Evolutionary conservation across 2,329 filamentous ascomycete genomes (phyloP).

Genomic region (Cladophialophora yegresii): DNA sequence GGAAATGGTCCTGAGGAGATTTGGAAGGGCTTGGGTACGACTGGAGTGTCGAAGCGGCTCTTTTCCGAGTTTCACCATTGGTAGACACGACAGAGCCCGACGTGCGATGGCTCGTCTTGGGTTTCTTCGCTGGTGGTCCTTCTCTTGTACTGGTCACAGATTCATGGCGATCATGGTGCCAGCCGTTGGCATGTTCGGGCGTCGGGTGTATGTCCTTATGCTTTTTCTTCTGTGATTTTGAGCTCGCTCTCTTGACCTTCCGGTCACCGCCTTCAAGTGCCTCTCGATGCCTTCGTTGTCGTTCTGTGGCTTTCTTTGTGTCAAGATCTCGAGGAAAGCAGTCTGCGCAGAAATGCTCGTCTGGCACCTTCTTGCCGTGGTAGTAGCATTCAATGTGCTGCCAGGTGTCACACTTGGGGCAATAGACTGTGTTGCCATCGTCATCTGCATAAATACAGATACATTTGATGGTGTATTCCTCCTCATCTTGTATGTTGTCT

Average conservation of each 20-base stretch:
- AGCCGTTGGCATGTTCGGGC: slow-evolving; percentile 66
- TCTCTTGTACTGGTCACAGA: slow-evolving; percentile 54
- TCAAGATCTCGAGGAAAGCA: slow-evolving; percentile 80
- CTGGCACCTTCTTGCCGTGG: slow-evolving; percentile 70
- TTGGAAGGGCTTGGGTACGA: slow-evolving; percentile 75
- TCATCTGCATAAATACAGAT: slow-evolving; percentile 92
- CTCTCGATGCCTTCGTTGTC: slow-evolving; percentile 65
- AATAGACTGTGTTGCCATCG: slow-evolving; percentile 96
- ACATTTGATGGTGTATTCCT: slow-evolving; percentile 88
- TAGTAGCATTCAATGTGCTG: slow-evolving; percentile 99
- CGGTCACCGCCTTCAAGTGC: slow-evolving; percentile 63
- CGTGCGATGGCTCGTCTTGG: slow-evolving; percentile 77
- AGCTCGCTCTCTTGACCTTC: slow-evolving; percentile 70
- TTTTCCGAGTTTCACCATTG: slow-evolving; percentile 62
- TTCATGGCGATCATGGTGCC: slow-evolving; percentile 60
- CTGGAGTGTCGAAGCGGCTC: slow-evolving; percentile 58
- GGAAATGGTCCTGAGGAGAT: slow-evolving; percentile 55
- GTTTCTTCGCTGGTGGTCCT: slow-evolving; percentile 69
- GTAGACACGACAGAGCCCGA: slow-evolving; percentile 75
- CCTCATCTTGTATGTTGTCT: slow-evolving; percentile 48
- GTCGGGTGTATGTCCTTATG: slow-evolving; percentile 65
- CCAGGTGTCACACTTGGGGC: slow-evolving; percentile 95
- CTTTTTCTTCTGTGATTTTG: slow-evolving; percentile 89
- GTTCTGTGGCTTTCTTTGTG: slow-evolving; percentile 70
- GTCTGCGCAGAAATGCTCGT: slow-evolving; percentile 82